Conservation (phyloP, 495 filamentous ascomycete genomes). For the Xylaria palmicola region DNA sequence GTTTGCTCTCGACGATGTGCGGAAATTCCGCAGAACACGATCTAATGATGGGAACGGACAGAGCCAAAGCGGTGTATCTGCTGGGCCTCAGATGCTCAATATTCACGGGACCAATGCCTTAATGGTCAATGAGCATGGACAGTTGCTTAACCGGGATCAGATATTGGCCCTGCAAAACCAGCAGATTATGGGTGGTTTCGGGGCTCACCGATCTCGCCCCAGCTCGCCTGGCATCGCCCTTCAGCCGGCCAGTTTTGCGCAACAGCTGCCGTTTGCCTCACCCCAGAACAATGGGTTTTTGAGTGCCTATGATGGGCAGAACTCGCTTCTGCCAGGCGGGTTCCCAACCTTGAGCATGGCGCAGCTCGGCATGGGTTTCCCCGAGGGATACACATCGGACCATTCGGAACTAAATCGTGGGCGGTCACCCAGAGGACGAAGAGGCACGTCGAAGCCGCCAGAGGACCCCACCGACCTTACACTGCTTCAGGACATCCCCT, state of each 20-base stretch:
- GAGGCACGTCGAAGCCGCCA: slow-evolving; percentile 94
- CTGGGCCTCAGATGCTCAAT: slow-evolving; percentile 42
- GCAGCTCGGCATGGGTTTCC: slow-evolving; percentile 67
- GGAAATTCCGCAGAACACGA: slow-evolving; percentile 87
- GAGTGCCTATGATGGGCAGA: slow-evolving; percentile 75
- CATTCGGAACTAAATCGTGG: slow-evolving; percentile 88
- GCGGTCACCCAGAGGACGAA: slow-evolving; percentile 85
- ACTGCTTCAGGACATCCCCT: slow-evolving; percentile 91
- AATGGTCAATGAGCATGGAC: slow-evolving; percentile 90
- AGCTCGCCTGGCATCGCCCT: slow-evolving; percentile 88
- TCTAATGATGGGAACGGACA: slow-evolving; percentile 78
- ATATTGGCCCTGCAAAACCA: slow-evolving; percentile 82
- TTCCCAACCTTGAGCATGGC: slow-evolving; percentile 69
- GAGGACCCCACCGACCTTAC: slow-evolving; percentile 93
- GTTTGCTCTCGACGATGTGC: slow-evolving; percentile 92
- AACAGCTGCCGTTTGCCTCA: slow-evolving; percentile 72
- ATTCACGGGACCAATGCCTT: slow-evolving; percentile 69
- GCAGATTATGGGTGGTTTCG: slow-evolving; percentile 70
- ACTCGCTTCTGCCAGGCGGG: slow-evolving; percentile 71
- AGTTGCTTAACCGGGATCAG: slow-evolving; percentile 80
- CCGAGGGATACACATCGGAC: slow-evolving; percentile 91
- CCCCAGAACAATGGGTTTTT: slow-evolving; percentile 96
- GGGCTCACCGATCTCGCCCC: slow-evolving; percentile 82
- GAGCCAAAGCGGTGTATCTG: slow-evolving; percentile 41
- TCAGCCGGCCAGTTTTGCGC: slow-evolving; percentile 63